Conservation (phyloP, 805 yeast species). For the Barnettozyma salicaria region DNA sequence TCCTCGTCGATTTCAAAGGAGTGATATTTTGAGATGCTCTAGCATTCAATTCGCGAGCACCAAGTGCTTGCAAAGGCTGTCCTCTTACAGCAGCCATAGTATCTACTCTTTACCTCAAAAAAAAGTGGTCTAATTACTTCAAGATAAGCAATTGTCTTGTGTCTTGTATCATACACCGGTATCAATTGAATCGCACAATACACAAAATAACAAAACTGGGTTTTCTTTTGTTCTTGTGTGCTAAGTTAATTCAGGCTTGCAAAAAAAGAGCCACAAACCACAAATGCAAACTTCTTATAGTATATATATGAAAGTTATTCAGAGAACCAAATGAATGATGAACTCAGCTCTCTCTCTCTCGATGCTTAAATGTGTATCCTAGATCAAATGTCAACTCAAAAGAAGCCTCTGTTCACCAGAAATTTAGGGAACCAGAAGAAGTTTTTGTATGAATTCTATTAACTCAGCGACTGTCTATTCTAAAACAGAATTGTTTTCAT, state of each 20-base stretch:
- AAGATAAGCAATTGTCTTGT: not conserved
- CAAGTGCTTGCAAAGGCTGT: conserved; percentile 35
- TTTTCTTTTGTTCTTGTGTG: no score
- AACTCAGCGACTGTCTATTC: not conserved
- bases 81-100: conserved; percentile 31
- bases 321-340: not conserved
- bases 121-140: no score
- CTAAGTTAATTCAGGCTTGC: not conserved
- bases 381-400: not conserved
- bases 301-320: no score
- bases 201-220: no score
- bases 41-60: conserved; percentile 29
- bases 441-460: conserved; percentile 2
- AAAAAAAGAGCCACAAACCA: conserved; percentile 3
- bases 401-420: not conserved
- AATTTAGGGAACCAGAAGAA: not conserved
- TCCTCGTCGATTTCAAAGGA: conserved; percentile 27
- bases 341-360: not conserved
- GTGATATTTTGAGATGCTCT: conserved; percentile 26
- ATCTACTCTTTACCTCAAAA: not conserved
- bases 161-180: not conserved
- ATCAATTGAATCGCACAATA: not conserved
- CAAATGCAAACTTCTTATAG: conserved; percentile 9
- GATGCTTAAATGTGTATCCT: not conserved
- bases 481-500: conserved; percentile 13